A percentile compares a stretch with the other conserved stretches of the same genome.
These are phyloP conservation scores for Rhodotorula sphaerocarpa DNA, from an alignment of 768 basidiomycete genomes.

Conservation along the genomic window DNA sequence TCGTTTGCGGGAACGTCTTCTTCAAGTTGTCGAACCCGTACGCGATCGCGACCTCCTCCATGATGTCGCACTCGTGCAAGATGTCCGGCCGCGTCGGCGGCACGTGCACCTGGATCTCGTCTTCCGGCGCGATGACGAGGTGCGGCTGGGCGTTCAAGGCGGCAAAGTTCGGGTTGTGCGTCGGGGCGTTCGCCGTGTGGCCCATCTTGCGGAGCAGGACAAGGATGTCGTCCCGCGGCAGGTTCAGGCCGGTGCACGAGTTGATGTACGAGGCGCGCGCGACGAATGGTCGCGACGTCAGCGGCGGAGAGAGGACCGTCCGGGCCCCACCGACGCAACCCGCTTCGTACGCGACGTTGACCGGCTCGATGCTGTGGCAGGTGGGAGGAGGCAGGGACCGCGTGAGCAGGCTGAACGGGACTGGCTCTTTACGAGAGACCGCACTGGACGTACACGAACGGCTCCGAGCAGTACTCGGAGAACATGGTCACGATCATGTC, in stretches of 20 bases:
- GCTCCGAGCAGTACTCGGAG: conserved; percentile 84
- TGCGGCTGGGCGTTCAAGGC: conserved; percentile 21
- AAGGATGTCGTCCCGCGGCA: conserved; percentile 59
- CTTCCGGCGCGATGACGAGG: conserved; percentile 41
- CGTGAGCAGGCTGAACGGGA: too few relatives aligned
- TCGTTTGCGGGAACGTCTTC: conserved; percentile 81
- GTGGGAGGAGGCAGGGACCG: too few relatives aligned
- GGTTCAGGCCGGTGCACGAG: conserved; percentile 78
- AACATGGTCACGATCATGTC: conserved; percentile 98
- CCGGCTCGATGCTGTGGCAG: conserved; percentile 73
- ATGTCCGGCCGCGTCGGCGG: conserved; percentile 98
- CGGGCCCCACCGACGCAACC: conserved; percentile 53
- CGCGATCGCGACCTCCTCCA: conserved; percentile 96
- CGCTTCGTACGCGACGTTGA: conserved; percentile 69
- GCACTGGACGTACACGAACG: conserved; percentile 79
- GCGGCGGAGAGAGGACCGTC: conserved; percentile 66
- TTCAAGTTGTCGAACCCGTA: conserved; percentile 97
- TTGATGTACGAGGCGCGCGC: conserved; percentile 88
- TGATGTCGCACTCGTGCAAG: conserved; percentile 92
- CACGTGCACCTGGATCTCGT: conserved; percentile 66
- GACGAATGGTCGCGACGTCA: conserved; percentile 61
- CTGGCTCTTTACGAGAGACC: too few relatives aligned
- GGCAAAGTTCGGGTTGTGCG: conserved; percentile 45
- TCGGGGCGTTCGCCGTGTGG: conserved; percentile 53
- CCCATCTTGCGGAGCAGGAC: conserved; percentile 77